Evolutionary conservation across 352 stramenopile species (phyloP), one percentile per base, ranked within the genome.

Genomic region (Pythium brachiatum): DNA sequence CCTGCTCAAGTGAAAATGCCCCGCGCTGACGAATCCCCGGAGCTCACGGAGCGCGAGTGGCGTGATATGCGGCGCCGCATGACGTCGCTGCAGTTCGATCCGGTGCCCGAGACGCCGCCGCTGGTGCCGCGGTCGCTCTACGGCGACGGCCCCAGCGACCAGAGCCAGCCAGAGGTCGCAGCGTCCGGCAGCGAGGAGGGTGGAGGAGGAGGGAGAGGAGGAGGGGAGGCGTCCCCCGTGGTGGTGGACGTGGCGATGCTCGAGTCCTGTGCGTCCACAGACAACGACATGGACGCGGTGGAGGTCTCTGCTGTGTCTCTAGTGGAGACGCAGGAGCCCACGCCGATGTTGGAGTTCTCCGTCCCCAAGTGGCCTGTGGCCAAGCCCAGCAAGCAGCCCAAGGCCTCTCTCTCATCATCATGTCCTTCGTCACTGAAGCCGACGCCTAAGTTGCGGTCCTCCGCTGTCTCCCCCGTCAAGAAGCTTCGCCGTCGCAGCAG

Each of bases 31-130:
- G 52, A 67, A 18, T 20, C 44, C 4, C 34, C 34, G 20, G 70
- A 70, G 27, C 60, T 85, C 18, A 85, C 69, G 55, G 79, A 86
- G 52, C 63, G 70, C 7, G 76, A 86, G 48, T 88, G 79, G 79
- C 73, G 79, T 12, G 73, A 86, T 63, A 86, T 83, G 75, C 70
- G 76, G 1, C 75, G 79, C 7, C 70, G 74, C 54, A 69, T 88
- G 46, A 53, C 75, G 27, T 78, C 75, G 52, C 75, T 88, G n/a
- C 64, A 77, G 32, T 88, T 88, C 32, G 79, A 86, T n/a, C 75
- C 79, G 8, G 76, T 88, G 27, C 79, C 76, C 0, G 79, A 88
- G 75, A 86, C 77, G 5, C 79, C 79, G 21, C 44, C 57, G 39
- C 63, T 84, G 34, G 60, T 81, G 6, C 73, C 74, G 34, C 61